Evolutionary conservation across 2,329 filamentous ascomycete genomes (phyloP), one percentile per base, ranked within the genome.

Genomic region (Paecilomyces niveus): DNA sequence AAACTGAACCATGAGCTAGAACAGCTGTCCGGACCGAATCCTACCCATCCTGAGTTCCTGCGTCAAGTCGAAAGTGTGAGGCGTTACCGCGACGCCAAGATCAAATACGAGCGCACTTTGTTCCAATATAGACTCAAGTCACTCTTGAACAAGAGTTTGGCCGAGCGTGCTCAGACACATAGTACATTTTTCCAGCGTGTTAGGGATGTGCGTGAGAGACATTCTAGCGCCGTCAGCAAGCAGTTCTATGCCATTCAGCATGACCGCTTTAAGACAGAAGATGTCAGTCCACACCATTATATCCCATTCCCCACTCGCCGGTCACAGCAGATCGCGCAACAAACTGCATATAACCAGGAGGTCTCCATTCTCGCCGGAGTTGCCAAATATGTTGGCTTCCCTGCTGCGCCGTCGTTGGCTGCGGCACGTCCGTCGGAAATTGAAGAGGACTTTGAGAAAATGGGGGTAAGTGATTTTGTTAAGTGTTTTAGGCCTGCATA

Each of bases 371-470:
- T 99, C 58, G 88, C 92, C 5, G 93, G 93, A 39, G 82, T 97
- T 55, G 92, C 93, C 35, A 97, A 97, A 76, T 92, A 97, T 72
- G 87, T 96, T 68, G 94, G 94, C 24, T 99, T 99, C 75, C 94
- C 94, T 35, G 92, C 93, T 32, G 94, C 92, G n/a, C 94, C 94
- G 21, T 83, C 89, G 33, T 88, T 99, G 75, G 81, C 81, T 59
- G 83, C 89, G 50, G 89, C 90, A 26, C 87, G 88, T 39, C 74
- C 83, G 22, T 79, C 83, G 10, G 91, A 97, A 68, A 76, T 94
- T 53, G 90, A 96, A 57, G 88, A 93, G 54, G 94, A 99, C 75
- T 80, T 97, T 63, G 87, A 89, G 71, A 89, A 89, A 65, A 97
- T 99, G 81, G 88, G 89, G 69, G 92, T 97, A 79, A 80, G 87